Base-by-base conservation (phyloP, 768 basidiomycete genomes). In the Tricholoma bakamatsutake region DNA sequence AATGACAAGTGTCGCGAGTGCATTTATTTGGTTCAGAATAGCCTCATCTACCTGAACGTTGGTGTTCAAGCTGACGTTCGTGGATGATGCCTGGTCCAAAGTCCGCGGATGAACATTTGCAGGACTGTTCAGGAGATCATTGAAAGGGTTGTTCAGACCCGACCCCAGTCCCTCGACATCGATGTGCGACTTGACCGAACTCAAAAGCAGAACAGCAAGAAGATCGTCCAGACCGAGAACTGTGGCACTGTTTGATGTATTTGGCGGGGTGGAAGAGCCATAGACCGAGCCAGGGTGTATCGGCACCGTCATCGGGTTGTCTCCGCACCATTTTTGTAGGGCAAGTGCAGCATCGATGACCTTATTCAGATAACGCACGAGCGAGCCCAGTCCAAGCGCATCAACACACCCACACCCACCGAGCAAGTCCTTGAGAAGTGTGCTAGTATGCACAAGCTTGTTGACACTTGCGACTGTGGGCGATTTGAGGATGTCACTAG, bases 211-310 rank as follows among this genome's bases (percentile, higher is more conserved):
- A 4, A 45, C 31, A 11, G 55, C 43, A 17, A 67, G 53, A 17
- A 71, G 60, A n/a, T 59, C 53, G 28, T 67, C 62, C 13, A 69
- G 54, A 24, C 62, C 62, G 15, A 69, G 48, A 24, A 68, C 53
- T 43, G 67, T 58, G 17, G 66, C 66, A 30, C 54, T 50, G 47
- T 65, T 57, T 4, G 39, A 30, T 1, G 43, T 33, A 37, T 56
- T 55, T 15, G 51, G 39, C 17, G 43, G 40, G 4, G 55, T 7
- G 30, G 35, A 4, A 18, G 54, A 24, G 17, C 18, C n/a, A 35
- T 45, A 6, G 49, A 40, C 4, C 35, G 37, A 5, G 11, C 28
- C 42, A 42, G 54, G 50, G 21, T 30, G 47, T 7, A 50, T 27
- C 7, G 56, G 47, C 34, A 50, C 45, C 11, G 46, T 43, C 24